phyloP scores from a whole-genome alignment of 306 rosid species.

The Canavalia ensiformis region DNA sequence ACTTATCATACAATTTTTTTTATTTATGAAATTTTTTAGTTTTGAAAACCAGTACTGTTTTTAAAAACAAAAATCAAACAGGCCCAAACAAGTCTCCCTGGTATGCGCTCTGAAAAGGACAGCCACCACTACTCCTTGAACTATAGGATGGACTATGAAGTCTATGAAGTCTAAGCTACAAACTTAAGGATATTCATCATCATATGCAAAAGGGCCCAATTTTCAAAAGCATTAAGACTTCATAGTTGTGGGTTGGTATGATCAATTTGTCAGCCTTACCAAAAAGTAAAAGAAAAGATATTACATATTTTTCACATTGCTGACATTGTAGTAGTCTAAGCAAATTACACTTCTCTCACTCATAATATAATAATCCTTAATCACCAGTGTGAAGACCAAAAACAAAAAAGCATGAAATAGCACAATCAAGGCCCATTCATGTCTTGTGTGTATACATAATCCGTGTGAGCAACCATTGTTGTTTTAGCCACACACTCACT shows the following conservation, averaged over 20 bases:
- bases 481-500: slow-evolving; percentile 61
- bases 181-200: background rate
- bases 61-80: too few species aligned
- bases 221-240: background rate
- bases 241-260: background rate
- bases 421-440: slow-evolving; percentile 51
- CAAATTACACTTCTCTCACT: slow-evolving; percentile 20
- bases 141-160: background rate
- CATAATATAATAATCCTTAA: background rate
- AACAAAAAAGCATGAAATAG: background rate
- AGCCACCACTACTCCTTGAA: slow-evolving; percentile 5
- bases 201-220: background rate
- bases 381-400: background rate
- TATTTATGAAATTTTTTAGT: too few species aligned
- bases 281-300: slow-evolving; percentile 6
- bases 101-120: slow-evolving; percentile 17
- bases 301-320: background rate
- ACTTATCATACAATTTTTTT: too few species aligned
- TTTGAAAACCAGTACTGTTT: too few species aligned
- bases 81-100: too few species aligned
- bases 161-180: slow-evolving; percentile 2
- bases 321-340: slow-evolving; percentile 21
- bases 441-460: slow-evolving; percentile 71
- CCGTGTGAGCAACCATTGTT: slow-evolving; percentile 65
- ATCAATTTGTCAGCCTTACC: slow-evolving; percentile 3